These are phyloP conservation scores for Saccharomycopsis sp. DNA, from an alignment of 805 yeast species.

Conservation along the genomic window DNA sequence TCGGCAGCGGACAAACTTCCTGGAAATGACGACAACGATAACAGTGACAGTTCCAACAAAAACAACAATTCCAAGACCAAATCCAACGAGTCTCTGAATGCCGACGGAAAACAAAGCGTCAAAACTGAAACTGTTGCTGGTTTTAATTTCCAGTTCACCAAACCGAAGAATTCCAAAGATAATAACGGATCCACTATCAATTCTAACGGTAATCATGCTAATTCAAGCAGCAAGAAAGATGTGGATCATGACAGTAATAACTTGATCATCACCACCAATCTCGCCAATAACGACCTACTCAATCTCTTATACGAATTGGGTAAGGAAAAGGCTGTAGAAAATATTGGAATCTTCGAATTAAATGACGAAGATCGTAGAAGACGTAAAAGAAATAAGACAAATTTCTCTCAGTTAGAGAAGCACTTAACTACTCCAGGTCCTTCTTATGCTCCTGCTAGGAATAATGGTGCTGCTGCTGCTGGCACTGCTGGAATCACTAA, in stretches of 20 bases:
- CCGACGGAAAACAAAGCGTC: background rate
- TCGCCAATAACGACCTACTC: slow-evolving; percentile 51
- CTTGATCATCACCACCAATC: slow-evolving; percentile 34
- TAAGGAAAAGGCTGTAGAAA: slow-evolving; percentile 39
- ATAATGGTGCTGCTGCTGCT: background rate
- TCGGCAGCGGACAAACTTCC: background rate
- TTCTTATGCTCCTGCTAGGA: background rate
- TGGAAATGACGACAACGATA: background rate
- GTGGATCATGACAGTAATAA: background rate
- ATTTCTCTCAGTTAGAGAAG: background rate
- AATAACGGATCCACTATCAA: background rate
- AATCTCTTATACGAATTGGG: slow-evolving; percentile 48
- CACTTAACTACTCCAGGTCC: background rate
- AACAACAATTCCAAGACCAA: no score
- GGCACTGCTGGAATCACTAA: background rate
- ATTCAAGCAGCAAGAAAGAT: background rate
- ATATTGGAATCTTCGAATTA: slow-evolving; percentile 17
- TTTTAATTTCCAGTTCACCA: slow-evolving; percentile 11
- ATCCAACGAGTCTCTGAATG: background rate
- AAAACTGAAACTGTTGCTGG: slow-evolving; percentile 14
- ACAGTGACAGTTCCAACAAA: background rate
- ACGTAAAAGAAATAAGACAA: slow-evolving; percentile 2
- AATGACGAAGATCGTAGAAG: slow-evolving; percentile 10
- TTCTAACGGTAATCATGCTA: background rate
- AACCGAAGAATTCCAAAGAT: background rate